phyloP scores from a whole-genome alignment of 2,329 filamentous ascomycete genomes.

The Fusarium sp. region DNA sequence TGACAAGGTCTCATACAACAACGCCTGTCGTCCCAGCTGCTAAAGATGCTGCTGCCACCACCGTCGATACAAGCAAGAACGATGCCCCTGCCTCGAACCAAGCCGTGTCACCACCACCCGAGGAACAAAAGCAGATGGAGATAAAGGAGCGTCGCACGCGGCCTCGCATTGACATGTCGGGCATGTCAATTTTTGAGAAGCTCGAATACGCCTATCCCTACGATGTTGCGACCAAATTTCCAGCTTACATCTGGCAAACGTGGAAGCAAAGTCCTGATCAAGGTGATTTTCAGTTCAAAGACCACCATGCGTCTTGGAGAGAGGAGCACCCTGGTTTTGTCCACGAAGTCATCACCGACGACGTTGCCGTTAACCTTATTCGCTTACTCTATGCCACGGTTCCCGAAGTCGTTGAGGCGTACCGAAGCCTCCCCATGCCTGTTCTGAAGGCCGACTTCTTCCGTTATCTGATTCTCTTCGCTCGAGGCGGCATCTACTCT shows the following conservation, averaged over 20 bases:
- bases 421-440: slow-evolving; percentile 74
- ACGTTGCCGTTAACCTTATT: slow-evolving; percentile 82
- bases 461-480: slow-evolving; percentile 74
- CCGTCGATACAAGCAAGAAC: slow-evolving; percentile 26
- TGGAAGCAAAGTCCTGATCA: slow-evolving; percentile 90
- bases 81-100: slow-evolving; percentile 37
- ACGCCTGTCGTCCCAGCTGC: slow-evolving; percentile 26
- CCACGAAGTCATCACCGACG: slow-evolving; percentile 96
- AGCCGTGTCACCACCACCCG: slow-evolving; percentile 22
- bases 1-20: slow-evolving; percentile 67
- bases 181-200: slow-evolving; percentile 79
- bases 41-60: slow-evolving; percentile 25
- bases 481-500: slow-evolving; percentile 76
- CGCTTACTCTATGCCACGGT: slow-evolving; percentile 86
- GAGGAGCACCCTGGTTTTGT: slow-evolving; percentile 88
- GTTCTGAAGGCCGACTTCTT: slow-evolving; percentile 85
- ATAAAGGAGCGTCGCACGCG: slow-evolving; percentile 38
- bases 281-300: slow-evolving; percentile 80
- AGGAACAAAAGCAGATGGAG: slow-evolving; percentile 30
- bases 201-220: slow-evolving; percentile 95
- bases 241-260: slow-evolving; percentile 99
- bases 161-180: slow-evolving; percentile 72
- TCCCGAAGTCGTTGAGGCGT: slow-evolving; percentile 81
- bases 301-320: slow-evolving; percentile 90
- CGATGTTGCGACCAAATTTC: slow-evolving; percentile 87